phyloP scores from a whole-genome alignment of 768 basidiomycete species.

The Suillus fuscotomentosus region DNA sequence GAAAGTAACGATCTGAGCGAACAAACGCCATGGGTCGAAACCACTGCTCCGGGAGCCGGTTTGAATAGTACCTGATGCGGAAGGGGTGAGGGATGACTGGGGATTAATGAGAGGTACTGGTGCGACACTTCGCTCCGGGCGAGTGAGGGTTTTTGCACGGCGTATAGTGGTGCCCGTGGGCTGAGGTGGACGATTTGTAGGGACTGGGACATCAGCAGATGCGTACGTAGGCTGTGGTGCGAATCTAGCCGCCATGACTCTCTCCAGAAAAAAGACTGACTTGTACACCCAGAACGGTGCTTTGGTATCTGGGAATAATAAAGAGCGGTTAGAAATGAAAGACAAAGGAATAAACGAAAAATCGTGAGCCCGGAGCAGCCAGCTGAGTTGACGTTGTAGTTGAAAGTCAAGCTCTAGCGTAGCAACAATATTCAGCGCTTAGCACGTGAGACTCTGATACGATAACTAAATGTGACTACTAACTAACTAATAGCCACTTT shows the following conservation, averaged over 20 bases:
- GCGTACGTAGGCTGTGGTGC: constrained; percentile 16
- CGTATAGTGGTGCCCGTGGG: constrained; percentile 62
- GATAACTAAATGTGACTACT: not conserved
- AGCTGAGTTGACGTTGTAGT: constrained; percentile 5
- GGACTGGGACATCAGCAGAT: constrained; percentile 63
- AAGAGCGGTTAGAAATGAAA: constrained; percentile 14
- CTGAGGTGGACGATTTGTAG: constrained; percentile 53
- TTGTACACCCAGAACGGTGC: constrained; percentile 1
- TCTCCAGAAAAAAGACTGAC: constrained; percentile 1
- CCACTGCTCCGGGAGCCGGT: constrained; percentile 26
- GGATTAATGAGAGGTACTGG: constrained; percentile 94
- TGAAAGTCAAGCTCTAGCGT: not conserved
- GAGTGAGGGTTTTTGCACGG: constrained; percentile 92
- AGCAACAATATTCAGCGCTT: not conserved
- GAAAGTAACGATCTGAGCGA: constrained; percentile 77
- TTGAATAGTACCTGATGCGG: constrained; percentile 36
- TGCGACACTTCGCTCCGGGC: constrained; percentile 93
- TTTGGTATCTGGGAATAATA: constrained; percentile 4
- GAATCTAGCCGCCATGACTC: constrained; percentile 23
- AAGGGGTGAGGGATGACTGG: constrained; percentile 42
- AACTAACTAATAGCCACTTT: not conserved
- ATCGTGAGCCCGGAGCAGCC: constrained; percentile 15
- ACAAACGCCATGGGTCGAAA: constrained; percentile 75
- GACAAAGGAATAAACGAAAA: constrained; percentile 18
- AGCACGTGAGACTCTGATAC: not conserved